Evolutionary conservation across 306 rosid species (phyloP), one percentile per base, ranked within the genome.

Genomic region (Calophaca sinica): DNA sequence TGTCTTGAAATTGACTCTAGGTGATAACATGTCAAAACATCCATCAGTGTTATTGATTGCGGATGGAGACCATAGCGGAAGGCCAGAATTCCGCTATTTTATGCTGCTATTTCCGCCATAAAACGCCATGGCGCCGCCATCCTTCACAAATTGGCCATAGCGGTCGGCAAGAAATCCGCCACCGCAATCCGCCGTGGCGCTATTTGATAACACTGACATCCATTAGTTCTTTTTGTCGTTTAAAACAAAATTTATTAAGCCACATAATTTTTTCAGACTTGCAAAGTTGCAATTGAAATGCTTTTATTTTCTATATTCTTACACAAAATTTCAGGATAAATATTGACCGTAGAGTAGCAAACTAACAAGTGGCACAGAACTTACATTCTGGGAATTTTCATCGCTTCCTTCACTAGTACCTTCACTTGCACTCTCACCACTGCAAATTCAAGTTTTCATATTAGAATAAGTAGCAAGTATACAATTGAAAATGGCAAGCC

Each of bases 401-500:
- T 87, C 97, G 36, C 98, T 94, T 83, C 98, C 94, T 79, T 94
- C 98, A 81, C 97, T 94, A 2, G 92, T 77, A n/a, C 91, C 97
- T 77, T 94, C 98, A 80, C 96, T 94, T 68, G 83, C 96, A 85
- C 98, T 94, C 74, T 91, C 97, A 82, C 88, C 93, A 87, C 98
- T 94, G 93, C 85, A 91, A 52, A 71, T 73, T 72, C 80, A 83
- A 62, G 73, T 74, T 78, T 77, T 58, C 53, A 42, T 35, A 89
- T 86, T 72, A 88, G 84, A 76, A 69, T 38, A 86, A 73, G 77
- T 45, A 45, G 15, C 73, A 44, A 73, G 39, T 29, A 79, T 63
- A 41, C 55, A 74, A 81, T 53, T 15, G 39, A 60, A 85, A 66
- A 52, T 69, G 11, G 39, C 57, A 70, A 77, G 58, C 62, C 36